Evolutionary conservation across 805 yeast species (phyloP).

Genomic region (Kazachstania psychrophila): DNA sequence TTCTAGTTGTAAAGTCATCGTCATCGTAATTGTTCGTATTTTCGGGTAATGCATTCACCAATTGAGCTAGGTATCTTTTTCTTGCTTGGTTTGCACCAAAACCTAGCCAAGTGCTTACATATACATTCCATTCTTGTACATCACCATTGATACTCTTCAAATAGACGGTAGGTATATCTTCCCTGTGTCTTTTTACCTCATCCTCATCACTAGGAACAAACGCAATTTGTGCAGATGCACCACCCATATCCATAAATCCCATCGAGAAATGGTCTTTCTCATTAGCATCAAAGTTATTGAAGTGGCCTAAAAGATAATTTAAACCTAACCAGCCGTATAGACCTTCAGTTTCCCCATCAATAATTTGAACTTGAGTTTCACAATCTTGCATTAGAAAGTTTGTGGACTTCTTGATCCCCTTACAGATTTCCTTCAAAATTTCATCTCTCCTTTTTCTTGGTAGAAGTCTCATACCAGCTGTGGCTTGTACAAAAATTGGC

Average conservation of each 20-base stretch:
- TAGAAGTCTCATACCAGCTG: slow-evolving; percentile 91
- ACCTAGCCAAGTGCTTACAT: slow-evolving; percentile 95
- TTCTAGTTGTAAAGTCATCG: slow-evolving; percentile 32
- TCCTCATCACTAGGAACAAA: slow-evolving; percentile 64
- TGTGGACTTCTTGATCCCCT: slow-evolving; percentile 42
- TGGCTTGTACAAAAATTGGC: slow-evolving; percentile 85
- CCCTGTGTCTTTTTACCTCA: slow-evolving; percentile 56
- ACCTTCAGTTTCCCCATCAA: slow-evolving; percentile 93
- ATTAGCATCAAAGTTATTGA: slow-evolving; percentile 38
- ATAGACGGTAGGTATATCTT: slow-evolving; percentile 60
- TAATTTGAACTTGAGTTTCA: slow-evolving; percentile 64
- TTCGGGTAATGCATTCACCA: slow-evolving; percentile 43
- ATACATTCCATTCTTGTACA: slow-evolving; percentile 69
- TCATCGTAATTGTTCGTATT: slow-evolving; percentile 40
- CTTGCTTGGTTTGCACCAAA: slow-evolving; percentile 96
- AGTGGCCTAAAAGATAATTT: slow-evolving; percentile 67
- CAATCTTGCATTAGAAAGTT: slow-evolving; percentile 51
- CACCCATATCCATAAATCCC: slow-evolving; percentile 99
- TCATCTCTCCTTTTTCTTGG: slow-evolving; percentile 42
- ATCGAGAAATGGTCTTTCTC: slow-evolving; percentile 43
- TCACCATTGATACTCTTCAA: slow-evolving; percentile 65
- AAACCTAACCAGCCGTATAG: slow-evolving; percentile 91
- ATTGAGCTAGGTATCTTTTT: slow-evolving; percentile 51
- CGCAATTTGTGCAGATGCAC: slow-evolving; percentile 94
- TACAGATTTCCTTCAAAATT: slow-evolving; percentile 55